A percentile compares a stretch with the other conserved stretches of the same genome.
These are phyloP conservation scores for Penicillium waksmanii DNA, from an alignment of 495 filamentous ascomycete genomes.

Conservation along the genomic window DNA sequence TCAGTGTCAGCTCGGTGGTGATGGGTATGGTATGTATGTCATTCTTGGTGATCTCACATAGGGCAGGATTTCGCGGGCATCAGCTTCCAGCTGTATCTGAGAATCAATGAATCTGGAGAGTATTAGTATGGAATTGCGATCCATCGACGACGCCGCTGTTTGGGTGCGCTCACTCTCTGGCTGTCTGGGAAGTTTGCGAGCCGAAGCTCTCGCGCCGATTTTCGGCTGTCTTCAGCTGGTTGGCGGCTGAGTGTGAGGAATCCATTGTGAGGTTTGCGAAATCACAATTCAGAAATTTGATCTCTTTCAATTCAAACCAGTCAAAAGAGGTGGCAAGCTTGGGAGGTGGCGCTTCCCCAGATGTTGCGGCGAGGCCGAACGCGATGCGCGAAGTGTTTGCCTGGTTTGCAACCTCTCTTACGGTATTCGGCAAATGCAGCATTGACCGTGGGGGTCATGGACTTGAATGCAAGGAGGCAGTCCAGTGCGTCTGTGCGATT, in stretches of 20 bases:
- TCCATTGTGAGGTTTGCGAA: constrained; percentile 20
- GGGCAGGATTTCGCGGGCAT: constrained; percentile 91
- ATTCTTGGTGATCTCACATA: constrained; percentile 60
- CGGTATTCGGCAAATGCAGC: not conserved
- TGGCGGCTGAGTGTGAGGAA: not conserved
- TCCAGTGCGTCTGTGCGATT: no score
- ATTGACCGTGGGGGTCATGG: not conserved
- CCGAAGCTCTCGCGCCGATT: constrained; percentile 55
- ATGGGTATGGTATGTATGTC: constrained; percentile 14
- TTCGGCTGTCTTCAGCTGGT: constrained; percentile 15
- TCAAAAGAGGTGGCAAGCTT: not conserved
- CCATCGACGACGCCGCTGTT: not conserved
- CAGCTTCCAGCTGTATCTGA: constrained; percentile 88
- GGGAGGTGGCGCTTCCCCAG: not conserved
- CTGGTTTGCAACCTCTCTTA: constrained; percentile 1
- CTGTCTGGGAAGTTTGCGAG: constrained; percentile 82
- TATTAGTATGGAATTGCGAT: constrained; percentile 6
- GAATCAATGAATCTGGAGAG: constrained; percentile 77
- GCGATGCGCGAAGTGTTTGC: constrained; percentile 20
- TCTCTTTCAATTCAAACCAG: not conserved
- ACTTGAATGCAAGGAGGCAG: not conserved
- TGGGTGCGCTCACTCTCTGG: constrained; percentile 65
- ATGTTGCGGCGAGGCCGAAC: constrained; percentile 9
- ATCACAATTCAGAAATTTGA: not conserved
- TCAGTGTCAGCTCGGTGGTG: constrained; percentile 15